Base-by-base conservation (phyloP, 345 rosid genomes). In the Excoecaria cochinchinensis region DNA sequence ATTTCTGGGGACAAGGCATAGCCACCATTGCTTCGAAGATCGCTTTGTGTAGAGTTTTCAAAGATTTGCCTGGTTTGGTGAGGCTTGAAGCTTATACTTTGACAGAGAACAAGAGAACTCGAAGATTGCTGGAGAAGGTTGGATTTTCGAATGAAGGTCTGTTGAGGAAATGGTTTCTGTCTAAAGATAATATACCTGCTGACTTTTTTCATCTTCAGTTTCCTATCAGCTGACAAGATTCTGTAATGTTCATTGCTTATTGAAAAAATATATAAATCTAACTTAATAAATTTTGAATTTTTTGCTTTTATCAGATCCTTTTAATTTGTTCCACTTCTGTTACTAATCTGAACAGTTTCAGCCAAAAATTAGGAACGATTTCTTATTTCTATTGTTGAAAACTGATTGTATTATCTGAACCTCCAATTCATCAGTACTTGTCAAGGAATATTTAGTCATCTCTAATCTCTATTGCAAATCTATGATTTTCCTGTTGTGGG, bases 121-220 rank as follows among this genome's bases (percentile, higher is more conserved):
- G 86, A 39, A 87, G 83, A 72, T 87, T 90, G 13, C 52, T 88
- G 67, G 90, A 86, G 82, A 92, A 92, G 70, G 88, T 67, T 70
- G 93, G 95, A 72, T 88, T 89, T 67, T 10, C 42, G 66, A 84
- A 78, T 67, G 91, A 92, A 76, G 94, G 91, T 24, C 44, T 89
- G 82, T 72, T 90, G n/a, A 85, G 92, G 81, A 87, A 85, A 72
- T 85, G 79, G 38, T 82, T 78, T 0, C 65, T 67, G 72, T 82
- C 84, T 63, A 82, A 84, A 55, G 89, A 89, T 42, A 85, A 72
- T 31, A 31, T 31, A 66, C 73, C 87, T n/a, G 85, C 85, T 80
- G 91, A 88, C 22, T 80, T 89, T 85, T 70, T 75, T 68, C n/a
- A 47, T 84, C 2, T 87, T 78, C 38, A 77, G 85, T 56, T 81